These are phyloP conservation scores for Pichia sp. DNA, from an alignment of 1,139 yeast species.

Conservation along the genomic window DNA sequence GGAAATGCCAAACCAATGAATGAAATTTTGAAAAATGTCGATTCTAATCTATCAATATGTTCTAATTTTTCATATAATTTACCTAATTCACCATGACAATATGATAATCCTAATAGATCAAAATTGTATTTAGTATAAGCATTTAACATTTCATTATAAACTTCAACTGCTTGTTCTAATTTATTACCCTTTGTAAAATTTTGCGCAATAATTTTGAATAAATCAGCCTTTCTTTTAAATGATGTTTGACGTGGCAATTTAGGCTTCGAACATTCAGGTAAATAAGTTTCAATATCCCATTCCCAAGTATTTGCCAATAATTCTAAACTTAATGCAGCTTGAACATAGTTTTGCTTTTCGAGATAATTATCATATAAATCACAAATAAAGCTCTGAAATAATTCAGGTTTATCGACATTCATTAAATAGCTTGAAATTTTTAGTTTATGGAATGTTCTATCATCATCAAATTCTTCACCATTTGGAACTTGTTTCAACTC, in stretches of 20 bases:
- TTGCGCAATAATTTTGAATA: slow-evolving; percentile 65
- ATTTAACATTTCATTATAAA: slow-evolving; percentile 69
- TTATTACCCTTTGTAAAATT: slow-evolving; percentile 68
- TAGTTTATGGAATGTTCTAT: slow-evolving; percentile 72
- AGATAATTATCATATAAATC: slow-evolving; percentile 66
- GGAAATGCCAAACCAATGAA: slow-evolving; percentile 88
- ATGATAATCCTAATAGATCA: slow-evolving; percentile 71
- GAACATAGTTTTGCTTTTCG: slow-evolving; percentile 57
- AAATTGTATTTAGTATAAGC: slow-evolving; percentile 70
- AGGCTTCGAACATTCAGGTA: slow-evolving; percentile 59
- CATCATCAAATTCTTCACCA: slow-evolving; percentile 82
- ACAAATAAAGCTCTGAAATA: slow-evolving; percentile 70
- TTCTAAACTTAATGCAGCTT: slow-evolving; percentile 78
- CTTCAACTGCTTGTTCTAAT: slow-evolving; percentile 69
- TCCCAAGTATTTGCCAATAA: slow-evolving; percentile 68
- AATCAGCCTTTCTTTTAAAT: slow-evolving; percentile 73
- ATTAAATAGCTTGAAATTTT: slow-evolving; percentile 72
- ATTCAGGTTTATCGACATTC: slow-evolving; percentile 74
- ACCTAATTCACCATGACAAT: slow-evolving; percentile 64
- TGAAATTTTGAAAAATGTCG: slow-evolving; percentile 74
- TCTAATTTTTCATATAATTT: slow-evolving; percentile 64
- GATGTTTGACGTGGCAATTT: slow-evolving; percentile 72
- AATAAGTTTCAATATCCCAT: slow-evolving; percentile 59
- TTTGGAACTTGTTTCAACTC: slow-evolving; percentile 71
- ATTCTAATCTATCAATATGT: slow-evolving; percentile 63